Evolutionary conservation across 208 protist genomes (phyloP), one percentile per base, ranked within the genome.

Genomic region (Willaertia magna): DNA sequence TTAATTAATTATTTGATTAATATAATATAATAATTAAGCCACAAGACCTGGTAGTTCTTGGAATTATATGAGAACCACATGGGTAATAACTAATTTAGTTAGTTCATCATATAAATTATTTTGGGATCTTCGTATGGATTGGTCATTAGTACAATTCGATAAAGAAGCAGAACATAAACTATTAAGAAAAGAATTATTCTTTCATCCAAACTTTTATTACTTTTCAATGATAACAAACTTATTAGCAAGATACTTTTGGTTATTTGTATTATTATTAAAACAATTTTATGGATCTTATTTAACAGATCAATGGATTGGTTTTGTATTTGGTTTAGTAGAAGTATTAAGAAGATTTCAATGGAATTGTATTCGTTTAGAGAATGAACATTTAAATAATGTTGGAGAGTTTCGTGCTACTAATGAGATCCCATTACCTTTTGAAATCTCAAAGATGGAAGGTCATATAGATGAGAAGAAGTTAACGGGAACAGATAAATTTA

Each of bases 331-430:
- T 44, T 59, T 91, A 0, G 46, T 90, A 39, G 90, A 92, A 76
- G 86, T 92, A 12, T 18, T 92, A 16, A 46, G 90, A 52, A 48
- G 90, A 55, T 84, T 52, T 18, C 30, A 88, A 85, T 92, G 91
- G 90, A 93, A 92, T 85, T 55, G 90, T 9, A 89, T 89, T 52
- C 84, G 90, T 20, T 40, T 93, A 0, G 91, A 93, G 49, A 92
- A 93, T 85, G 90, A 93, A 86, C 91, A 93, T 55, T 51, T 91
- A 4, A 86, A 85, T 59, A 91, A 93, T 81, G 84, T 79, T 84
- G 91, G 88, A 79, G 81, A 86, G 74, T 91, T 90, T 49, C 79
- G 88, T 75, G 88, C 86, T 0, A 67, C 55, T 34, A 67, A 67
- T 67, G 55, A 67, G 34, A 67, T 67, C 34, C 55, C 55, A 34